Conservation (phyloP, 2,329 filamentous ascomycete species). For the Penicillium crustosum region DNA sequence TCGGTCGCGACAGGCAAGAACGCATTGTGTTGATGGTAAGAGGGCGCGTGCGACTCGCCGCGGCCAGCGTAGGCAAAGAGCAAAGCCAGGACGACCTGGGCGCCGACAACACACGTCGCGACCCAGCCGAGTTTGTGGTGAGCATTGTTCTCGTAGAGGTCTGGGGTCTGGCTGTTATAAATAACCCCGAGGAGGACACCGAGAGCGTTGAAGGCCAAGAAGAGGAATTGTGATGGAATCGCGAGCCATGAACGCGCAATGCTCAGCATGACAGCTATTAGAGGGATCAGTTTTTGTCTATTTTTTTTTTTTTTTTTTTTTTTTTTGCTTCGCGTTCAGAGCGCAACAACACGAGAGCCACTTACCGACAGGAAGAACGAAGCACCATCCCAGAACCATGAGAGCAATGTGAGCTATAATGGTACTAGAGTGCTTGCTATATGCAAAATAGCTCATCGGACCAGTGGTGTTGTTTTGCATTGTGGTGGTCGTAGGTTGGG, state of each 20-base stretch:
- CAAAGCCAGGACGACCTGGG: slow-evolving; percentile 68
- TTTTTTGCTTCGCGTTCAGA: background rate
- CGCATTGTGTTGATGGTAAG: slow-evolving; percentile 57
- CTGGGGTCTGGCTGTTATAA: slow-evolving; percentile 79
- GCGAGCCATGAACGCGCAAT: slow-evolving; percentile 74
- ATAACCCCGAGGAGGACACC: slow-evolving; percentile 65
- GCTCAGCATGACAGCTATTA: slow-evolving; percentile 78
- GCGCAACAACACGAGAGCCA: background rate
- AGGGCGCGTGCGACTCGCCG: slow-evolving; percentile 32
- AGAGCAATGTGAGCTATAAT: slow-evolving; percentile 70
- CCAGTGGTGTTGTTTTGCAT: slow-evolving; percentile 23
- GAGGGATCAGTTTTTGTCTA: background rate
- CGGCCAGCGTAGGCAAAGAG: slow-evolving; percentile 61
- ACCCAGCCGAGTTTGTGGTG: slow-evolving; percentile 89
- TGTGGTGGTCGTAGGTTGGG: slow-evolving; percentile 18
- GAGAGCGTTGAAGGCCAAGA: slow-evolving; percentile 62
- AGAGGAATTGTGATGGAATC: slow-evolving; percentile 66
- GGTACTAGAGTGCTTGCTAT: slow-evolving; percentile 39
- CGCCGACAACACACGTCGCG: slow-evolving; percentile 67
- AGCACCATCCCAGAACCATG: slow-evolving; percentile 71
- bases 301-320: background rate
- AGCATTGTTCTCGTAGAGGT: slow-evolving; percentile 83
- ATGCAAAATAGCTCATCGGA: slow-evolving; percentile 47
- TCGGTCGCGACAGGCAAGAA: slow-evolving; percentile 64
- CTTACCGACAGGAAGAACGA: slow-evolving; percentile 71